Evolutionary conservation across 176 grass and related monocot species (phyloP).

Genomic region (Zea luxurians): DNA sequence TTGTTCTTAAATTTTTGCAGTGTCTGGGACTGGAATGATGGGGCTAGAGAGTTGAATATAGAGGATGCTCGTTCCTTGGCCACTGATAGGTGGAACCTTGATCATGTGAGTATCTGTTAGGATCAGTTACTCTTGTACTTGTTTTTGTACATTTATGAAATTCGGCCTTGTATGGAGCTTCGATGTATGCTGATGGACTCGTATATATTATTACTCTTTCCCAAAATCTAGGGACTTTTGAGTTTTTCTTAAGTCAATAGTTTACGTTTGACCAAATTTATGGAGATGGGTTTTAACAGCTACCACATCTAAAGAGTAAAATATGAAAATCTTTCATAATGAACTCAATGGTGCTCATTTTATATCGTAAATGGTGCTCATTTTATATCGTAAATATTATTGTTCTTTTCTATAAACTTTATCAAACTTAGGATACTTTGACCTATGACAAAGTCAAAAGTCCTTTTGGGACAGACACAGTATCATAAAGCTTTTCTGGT

Average conservation of each 20-base stretch:
- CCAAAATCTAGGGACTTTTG: not conserved
- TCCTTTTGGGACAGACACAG: too few species aligned
- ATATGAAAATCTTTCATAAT: too few species aligned
- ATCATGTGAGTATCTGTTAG: conserved; percentile 48
- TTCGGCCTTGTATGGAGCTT: not conserved
- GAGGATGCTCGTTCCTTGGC: conserved; percentile 77
- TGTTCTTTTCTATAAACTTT: too few species aligned
- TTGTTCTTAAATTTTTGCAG: conserved; percentile 48
- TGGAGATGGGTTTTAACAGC: not conserved
- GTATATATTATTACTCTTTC: not conserved
- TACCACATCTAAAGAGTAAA: not conserved
- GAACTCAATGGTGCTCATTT: too few species aligned
- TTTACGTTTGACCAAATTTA: not conserved
- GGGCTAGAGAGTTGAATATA: conserved; percentile 61
- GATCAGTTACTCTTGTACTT: not conserved
- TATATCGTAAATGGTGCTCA: too few species aligned
- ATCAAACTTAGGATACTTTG: too few species aligned
- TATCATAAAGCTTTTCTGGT: not conserved
- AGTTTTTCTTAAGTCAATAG: not conserved
- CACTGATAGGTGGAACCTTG: conserved; percentile 76
- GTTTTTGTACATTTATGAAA: conserved; percentile 1
- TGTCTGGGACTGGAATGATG: conserved; percentile 82
- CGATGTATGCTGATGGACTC: not conserved
- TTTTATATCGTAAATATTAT: too few species aligned
- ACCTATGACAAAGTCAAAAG: too few species aligned